Evolutionary conservation across 192 early-diverging fungal species (phyloP).

Genomic region (Linnemannia zychae): DNA sequence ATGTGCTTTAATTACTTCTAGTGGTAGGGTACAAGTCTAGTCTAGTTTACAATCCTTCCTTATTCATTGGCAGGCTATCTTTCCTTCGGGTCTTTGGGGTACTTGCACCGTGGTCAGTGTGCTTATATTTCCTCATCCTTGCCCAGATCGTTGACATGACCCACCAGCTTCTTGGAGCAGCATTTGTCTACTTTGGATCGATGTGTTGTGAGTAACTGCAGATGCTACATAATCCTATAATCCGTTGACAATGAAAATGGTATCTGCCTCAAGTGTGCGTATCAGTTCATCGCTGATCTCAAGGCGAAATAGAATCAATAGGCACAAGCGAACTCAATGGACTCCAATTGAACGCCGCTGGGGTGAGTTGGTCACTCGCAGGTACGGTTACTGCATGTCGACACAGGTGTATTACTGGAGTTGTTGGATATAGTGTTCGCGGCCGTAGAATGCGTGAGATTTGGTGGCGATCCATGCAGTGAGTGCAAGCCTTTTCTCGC

Average conservation of each 20-base stretch:
- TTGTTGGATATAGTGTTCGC: constrained; percentile 43
- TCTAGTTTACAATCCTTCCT: no score
- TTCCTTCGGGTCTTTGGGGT: no score
- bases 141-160: constrained; percentile 17
- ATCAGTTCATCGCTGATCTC: constrained; percentile 32
- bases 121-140: constrained; percentile 14
- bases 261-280: neutral
- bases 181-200: constrained; percentile 38
- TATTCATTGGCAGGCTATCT: no score
- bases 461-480: constrained; percentile 49
- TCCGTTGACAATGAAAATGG: constrained; percentile 41
- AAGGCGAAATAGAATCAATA: constrained; percentile 43
- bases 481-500: constrained; percentile 21
- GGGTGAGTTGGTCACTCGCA: constrained; percentile 6
- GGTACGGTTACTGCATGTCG: constrained; percentile 34
- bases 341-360: neutral
- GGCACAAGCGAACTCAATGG: neutral
- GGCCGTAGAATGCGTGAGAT: constrained; percentile 28
- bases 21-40: no score
- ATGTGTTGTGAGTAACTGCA: constrained; percentile 17
- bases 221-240: constrained; percentile 43
- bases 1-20: no score
- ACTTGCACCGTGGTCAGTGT: neutral
- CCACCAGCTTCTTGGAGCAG: constrained; percentile 23
- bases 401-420: constrained; percentile 39